Conservation (phyloP, 2,329 filamentous ascomycete species). For the Amauroascus niger region DNA sequence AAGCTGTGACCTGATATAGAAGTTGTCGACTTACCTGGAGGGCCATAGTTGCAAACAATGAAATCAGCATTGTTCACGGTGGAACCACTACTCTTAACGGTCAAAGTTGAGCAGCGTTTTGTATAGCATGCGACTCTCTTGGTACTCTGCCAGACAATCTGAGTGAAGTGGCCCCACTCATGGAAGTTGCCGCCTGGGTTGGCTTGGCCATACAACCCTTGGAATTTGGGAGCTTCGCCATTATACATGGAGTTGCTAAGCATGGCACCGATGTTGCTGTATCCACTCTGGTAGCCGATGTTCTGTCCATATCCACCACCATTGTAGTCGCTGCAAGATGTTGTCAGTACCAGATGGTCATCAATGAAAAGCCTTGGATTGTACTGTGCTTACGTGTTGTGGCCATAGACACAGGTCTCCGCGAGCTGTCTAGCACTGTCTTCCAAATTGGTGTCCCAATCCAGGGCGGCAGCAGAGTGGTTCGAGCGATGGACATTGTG, state of each 20-base stretch:
- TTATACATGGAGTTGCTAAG: slow-evolving; percentile 87
- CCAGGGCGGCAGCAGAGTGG: slow-evolving; percentile 56
- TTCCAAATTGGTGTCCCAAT: slow-evolving; percentile 57
- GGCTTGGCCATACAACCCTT: slow-evolving; percentile 48
- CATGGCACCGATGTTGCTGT: slow-evolving; percentile 53
- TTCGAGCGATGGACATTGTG: slow-evolving; percentile 84
- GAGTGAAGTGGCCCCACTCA: slow-evolving; percentile 63
- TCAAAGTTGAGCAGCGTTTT: slow-evolving; percentile 36
- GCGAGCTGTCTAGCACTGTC: slow-evolving; percentile 56
- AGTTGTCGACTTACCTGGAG: slow-evolving; percentile 51
- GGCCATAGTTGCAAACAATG: slow-evolving; percentile 82
- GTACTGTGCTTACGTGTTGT: slow-evolving; percentile 70
- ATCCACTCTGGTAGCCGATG: slow-evolving; percentile 59
- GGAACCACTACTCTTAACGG: slow-evolving; percentile 29
- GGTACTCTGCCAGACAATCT: slow-evolving; percentile 61
- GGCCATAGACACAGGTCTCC: slow-evolving; percentile 58
- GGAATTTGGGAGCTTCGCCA: slow-evolving; percentile 55
- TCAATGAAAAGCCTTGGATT: neutral
- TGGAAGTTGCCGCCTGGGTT: slow-evolving; percentile 56
- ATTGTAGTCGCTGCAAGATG: slow-evolving; percentile 38
- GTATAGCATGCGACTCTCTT: slow-evolving; percentile 54
- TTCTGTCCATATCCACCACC: slow-evolving; percentile 77
- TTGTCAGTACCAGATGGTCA: neutral
- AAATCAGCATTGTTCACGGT: slow-evolving; percentile 47
- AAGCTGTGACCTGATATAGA: neutral